phyloP scores from a whole-genome alignment of 164 flowering plant genomes.

The Macadamia tetraphylla region DNA sequence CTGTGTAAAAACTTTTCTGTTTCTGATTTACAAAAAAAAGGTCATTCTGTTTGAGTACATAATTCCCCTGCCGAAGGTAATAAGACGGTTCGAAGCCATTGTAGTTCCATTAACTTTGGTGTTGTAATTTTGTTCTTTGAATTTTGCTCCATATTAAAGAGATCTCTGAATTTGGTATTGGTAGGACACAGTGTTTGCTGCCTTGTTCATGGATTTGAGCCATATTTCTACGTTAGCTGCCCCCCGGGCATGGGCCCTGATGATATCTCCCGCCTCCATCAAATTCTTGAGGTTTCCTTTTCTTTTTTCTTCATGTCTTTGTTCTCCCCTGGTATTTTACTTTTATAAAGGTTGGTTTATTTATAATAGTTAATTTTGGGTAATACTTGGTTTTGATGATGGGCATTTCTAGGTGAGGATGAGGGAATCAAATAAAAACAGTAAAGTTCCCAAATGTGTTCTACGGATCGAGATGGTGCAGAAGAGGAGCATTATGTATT shows the following conservation, averaged over 20 bases:
- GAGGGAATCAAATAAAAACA: conserved; percentile 69
- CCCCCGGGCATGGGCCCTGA: conserved; percentile 94
- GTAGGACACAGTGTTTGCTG: conserved; percentile 95
- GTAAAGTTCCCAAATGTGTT: conserved; percentile 53
- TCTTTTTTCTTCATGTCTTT: neutral
- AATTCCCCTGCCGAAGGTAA: no score
- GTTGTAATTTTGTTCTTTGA: no score
- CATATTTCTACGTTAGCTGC: conserved; percentile 85
- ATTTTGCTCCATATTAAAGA: neutral
- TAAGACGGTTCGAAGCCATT: no score
- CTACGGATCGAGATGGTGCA: conserved; percentile 69
- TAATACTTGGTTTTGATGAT: conserved; percentile 9
- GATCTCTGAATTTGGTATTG: conserved; percentile 3
- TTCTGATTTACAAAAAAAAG: no score
- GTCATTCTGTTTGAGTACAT: no score
- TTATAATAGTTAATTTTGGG: neutral
- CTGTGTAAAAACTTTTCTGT: no score
- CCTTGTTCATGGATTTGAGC: conserved; percentile 93
- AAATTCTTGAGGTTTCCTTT: conserved; percentile 74
- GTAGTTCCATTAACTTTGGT: no score
- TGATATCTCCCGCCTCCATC: conserved; percentile 76
- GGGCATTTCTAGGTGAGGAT: conserved; percentile 50
- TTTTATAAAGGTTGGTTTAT: neutral
- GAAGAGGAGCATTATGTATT: conserved; percentile 90
- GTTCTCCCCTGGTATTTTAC: neutral